phyloP scores from a whole-genome alignment of 1,139 yeast genomes.

The Protomyces inundatus region DNA sequence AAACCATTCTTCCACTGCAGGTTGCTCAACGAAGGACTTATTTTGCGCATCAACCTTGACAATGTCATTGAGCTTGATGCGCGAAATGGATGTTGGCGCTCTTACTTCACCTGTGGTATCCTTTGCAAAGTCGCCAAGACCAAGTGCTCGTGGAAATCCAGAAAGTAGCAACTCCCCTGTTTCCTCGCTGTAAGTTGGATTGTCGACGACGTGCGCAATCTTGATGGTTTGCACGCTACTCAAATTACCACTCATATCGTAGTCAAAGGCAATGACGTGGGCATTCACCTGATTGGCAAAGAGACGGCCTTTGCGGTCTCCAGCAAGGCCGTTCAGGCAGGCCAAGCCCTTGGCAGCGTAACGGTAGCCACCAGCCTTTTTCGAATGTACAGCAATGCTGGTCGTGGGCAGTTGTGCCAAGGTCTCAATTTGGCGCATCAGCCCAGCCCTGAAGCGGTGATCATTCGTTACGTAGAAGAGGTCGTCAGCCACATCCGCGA shows the following conservation, averaged over 20 bases:
- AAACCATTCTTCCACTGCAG: conserved; percentile 18
- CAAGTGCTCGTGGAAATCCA: conserved; percentile 16
- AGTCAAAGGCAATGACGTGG: conserved; percentile 6
- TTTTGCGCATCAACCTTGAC: conserved; percentile 1
- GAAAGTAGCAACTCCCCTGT: conserved; percentile 9
- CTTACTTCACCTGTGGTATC: conserved; percentile 2
- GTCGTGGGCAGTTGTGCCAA: conserved; percentile 20
- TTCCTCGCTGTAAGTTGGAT: conserved; percentile 12
- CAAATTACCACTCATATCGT: conserved; percentile 4
- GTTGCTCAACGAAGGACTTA: background rate
- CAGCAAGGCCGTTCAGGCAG: conserved; percentile 17
- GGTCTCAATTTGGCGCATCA: conserved; percentile 7
- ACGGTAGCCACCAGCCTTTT: conserved; percentile 13
- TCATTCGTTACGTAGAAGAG: conserved; percentile 20
- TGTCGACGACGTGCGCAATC: conserved; percentile 12
- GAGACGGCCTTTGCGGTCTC: conserved; percentile 16
- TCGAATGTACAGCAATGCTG: conserved; percentile 14
- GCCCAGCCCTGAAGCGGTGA: conserved; percentile 14
- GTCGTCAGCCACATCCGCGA: conserved; percentile 13
- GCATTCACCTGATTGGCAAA: conserved; percentile 21
- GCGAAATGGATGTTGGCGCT: conserved; percentile 8
- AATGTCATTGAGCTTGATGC: conserved; percentile 10
- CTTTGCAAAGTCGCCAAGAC: conserved; percentile 7
- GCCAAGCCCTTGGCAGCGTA: conserved; percentile 2
- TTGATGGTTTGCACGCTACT: conserved; percentile 7